Evolutionary conservation across 441 rosid genomes (phyloP), one percentile per base, ranked within the genome.

Genomic region (Pelargonium australe): DNA sequence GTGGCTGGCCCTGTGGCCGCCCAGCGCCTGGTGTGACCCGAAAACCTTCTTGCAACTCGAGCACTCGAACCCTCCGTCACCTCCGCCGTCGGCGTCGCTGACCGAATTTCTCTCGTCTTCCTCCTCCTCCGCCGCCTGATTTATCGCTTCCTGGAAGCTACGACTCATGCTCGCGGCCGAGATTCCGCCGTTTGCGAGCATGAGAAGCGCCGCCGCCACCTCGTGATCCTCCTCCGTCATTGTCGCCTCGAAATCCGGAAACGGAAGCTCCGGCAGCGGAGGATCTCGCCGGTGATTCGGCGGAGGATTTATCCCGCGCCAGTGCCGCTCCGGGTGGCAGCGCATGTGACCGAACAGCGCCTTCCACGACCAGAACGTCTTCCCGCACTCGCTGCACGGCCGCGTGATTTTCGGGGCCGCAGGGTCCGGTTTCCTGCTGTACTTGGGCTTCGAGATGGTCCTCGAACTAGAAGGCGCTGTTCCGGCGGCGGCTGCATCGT

Each of bases 401-500:
- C 13, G 53, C 53, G 53, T 45, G 51, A 45, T 45, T 12, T 45
- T 45, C 51, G 51, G 12, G 5, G 10, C 51, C 51, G 10, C 51
- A 4, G 12, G 12, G 51, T 45, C 12, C 12, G 51, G 51, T 12
- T 45, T 45, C 51, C 51, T 23, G 25, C 25, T 23, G 25, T 23
- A 23, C 25, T 23, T 45, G 12, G 51, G 51, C 51, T 45, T 45
- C 12, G 11, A 7, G 25, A 23, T 23, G 25, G 25, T 23, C 2
- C 25, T 23, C 25, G 25, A 23, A 23, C 25, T 23, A 23, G 25
- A 23, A 23, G 25, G 25, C 25, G 25, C 25, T 23, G 25, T 23
- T 23, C 25, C 96, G 87, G 73, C 89, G 97, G 20, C 96, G 99
- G 69, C 89, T 98, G 75, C 98, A 90, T 67, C 98, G 13, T 77